Percentiles rank a stretch among this genome's conserved stretches.
Conservation (phyloP, 306 rosid genomes). For the Styphnolobium japonicum region DNA sequence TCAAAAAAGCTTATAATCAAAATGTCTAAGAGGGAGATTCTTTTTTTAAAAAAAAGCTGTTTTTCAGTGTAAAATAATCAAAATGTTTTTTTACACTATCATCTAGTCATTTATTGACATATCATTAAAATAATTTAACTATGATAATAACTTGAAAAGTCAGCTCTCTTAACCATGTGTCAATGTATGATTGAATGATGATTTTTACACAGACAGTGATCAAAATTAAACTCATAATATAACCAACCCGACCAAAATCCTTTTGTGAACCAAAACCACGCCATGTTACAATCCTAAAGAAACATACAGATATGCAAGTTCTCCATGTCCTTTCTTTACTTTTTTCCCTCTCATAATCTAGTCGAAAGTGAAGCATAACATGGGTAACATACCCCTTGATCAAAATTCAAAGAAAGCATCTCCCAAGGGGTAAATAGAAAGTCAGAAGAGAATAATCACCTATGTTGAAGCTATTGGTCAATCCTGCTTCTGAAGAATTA, state of each 20-base stretch:
- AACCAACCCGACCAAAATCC: slow-evolving; percentile 18
- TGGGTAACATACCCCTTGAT: slow-evolving; percentile 22
- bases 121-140: too few relatives aligned
- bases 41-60: too few relatives aligned
- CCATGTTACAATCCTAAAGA: slow-evolving; percentile 25
- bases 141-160: too few relatives aligned
- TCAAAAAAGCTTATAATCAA: too few relatives aligned
- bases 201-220: too few relatives aligned
- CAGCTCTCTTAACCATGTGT: too few relatives aligned
- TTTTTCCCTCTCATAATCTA: neutral
- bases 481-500: slow-evolving; percentile 32
- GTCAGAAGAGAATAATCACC: slow-evolving; percentile 33
- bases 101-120: too few relatives aligned
- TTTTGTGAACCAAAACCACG: slow-evolving; percentile 6
- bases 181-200: too few relatives aligned
- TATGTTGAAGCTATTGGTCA: slow-evolving; percentile 35
- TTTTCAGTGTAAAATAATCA: too few relatives aligned
- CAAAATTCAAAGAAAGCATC: slow-evolving; percentile 21
- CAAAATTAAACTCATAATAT: too few relatives aligned
- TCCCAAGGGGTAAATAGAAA: slow-evolving; percentile 13
- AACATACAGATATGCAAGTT: slow-evolving; percentile 11
- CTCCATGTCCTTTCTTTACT: neutral
- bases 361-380: slow-evolving; percentile 33
- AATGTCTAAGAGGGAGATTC: too few relatives aligned
- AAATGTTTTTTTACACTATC: too few relatives aligned